Conservation (phyloP, 257 asterid species). For the Ligustrum vulgare region DNA sequence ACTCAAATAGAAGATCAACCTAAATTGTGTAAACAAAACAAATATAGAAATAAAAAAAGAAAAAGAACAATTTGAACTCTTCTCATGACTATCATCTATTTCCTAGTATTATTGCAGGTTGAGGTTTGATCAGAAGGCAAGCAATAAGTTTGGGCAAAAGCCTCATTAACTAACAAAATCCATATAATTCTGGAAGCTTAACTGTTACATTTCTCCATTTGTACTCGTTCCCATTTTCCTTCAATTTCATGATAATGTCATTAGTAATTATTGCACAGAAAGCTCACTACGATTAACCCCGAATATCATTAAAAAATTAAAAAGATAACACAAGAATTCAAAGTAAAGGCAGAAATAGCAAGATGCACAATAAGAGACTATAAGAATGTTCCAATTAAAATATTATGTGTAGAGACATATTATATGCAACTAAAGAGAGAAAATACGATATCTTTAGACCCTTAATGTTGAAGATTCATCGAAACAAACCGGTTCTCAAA, state of each 20-base stretch:
- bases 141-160: conserved; percentile 2
- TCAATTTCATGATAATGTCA: conserved; percentile 77
- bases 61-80: background rate
- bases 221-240: conserved; percentile 78
- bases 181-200: conserved; percentile 91
- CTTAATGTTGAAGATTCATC: background rate
- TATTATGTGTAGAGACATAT: background rate
- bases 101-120: background rate
- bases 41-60: background rate
- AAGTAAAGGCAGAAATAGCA: background rate
- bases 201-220: no score
- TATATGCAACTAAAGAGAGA: background rate
- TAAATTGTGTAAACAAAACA: background rate
- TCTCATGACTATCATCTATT: background rate
- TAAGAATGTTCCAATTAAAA: background rate
- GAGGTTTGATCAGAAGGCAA: background rate
- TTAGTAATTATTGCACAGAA: conserved; percentile 45
- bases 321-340: background rate
- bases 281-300: background rate
- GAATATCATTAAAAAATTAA: background rate
- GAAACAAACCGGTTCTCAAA: background rate
- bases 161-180: conserved; percentile 99
- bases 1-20: background rate
- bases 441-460: background rate
- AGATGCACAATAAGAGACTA: background rate